Base-by-base conservation (phyloP, 73 alveolate genomes). In the Paramecium bursaria region DNA sequence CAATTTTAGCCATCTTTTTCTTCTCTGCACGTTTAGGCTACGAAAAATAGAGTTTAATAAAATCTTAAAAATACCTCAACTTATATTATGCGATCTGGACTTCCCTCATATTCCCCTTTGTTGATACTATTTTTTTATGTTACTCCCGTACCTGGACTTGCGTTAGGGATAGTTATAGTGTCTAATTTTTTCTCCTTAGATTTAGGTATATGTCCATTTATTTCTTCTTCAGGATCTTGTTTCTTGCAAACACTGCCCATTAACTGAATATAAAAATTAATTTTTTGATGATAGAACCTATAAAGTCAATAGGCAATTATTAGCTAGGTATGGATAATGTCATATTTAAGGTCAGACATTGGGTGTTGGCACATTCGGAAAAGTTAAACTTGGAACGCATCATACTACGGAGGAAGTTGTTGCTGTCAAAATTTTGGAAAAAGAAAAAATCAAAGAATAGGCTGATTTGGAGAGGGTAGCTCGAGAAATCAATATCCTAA, bases 341-440 rank as follows among this genome's bases (percentile, higher is more conserved):
- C n/a, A n/a, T n/a, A n/a, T n/a, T n/a, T n/a, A n/a, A n/a, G n/a
- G n/a, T n/a, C n/a, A 82, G 75, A 91, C 91, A 42, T 15, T 91
- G 14, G 97, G 97, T 9, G 89, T 86, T 52, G 97, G 97, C 26
- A 91, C 97, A 14, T 91, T 91, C 44, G 95, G 95, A 10, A 88
- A 90, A 55, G 97, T 91, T 14, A 86, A 86, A 77, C 86, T 91
- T 10, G 97, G 93, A 11, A 55, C 91, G 17, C 97, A 89, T 73
- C 74, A 75, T 3, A 73, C 86, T 10, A 90, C 97, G 46, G 94
- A 92, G n/a, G 95, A 91, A 86, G 77, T 90, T 15, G 99, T 96
- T 1, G 99, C 98, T 5, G 94, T 96, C 5, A 94, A 96, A 85
- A 92, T 96, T 27, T 92, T 96, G 46, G 96, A 96, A 86, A 96